Conservation (phyloP, 148 eudicot genomes). For the Silene conica region DNA sequence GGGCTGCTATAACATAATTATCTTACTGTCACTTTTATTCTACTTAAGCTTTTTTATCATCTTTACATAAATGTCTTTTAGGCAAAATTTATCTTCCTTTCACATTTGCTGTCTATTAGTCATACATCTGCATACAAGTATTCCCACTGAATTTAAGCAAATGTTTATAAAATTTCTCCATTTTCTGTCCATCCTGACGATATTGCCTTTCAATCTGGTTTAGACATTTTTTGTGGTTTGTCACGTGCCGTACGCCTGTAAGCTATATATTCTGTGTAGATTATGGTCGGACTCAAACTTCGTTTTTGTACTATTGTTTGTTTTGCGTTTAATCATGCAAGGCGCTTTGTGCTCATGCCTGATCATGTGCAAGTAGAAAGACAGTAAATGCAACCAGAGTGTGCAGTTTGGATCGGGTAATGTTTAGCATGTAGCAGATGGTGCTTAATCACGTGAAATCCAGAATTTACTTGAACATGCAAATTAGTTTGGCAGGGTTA, state of each 20-base stretch:
- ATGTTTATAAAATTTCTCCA: neutral
- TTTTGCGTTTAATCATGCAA: neutral
- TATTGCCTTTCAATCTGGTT: neutral
- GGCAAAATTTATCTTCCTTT: conserved; percentile 1
- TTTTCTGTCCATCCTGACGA: neutral
- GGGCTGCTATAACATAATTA: neutral
- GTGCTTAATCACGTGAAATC: neutral
- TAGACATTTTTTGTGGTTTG: neutral
- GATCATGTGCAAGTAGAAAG: neutral
- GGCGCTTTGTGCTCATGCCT: conserved; percentile 3
- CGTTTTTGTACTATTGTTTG: neutral
- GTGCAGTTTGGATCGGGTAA: neutral
- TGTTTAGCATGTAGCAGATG: neutral
- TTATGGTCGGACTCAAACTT: neutral
- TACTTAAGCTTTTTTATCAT: neutral
- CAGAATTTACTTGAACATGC: neutral
- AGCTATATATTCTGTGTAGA: neutral
- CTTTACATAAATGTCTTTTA: neutral
- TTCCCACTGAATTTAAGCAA: neutral
- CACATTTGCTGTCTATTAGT: neutral
- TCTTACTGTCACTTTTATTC: neutral
- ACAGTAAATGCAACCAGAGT: neutral
- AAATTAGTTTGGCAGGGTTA: neutral
- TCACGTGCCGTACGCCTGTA: neutral
- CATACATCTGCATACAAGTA: neutral